Evolutionary conservation across 2,329 filamentous ascomycete genomes (phyloP).

Genomic region (Talaromyces sp.): DNA sequence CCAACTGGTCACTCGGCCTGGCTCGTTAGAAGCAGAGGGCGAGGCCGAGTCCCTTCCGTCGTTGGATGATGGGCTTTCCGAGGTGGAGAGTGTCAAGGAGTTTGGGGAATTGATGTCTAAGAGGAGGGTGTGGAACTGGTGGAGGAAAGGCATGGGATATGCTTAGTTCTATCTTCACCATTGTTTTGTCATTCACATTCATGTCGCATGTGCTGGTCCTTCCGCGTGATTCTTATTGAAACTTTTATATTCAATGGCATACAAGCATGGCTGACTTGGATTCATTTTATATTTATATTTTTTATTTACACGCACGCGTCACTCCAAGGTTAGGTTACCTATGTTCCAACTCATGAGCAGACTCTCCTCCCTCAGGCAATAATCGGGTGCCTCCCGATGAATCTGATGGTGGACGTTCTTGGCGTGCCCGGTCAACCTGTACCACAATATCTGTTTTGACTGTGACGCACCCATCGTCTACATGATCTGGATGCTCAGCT

Average conservation of each 20-base stretch:
- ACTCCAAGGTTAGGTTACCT: too few relatives aligned
- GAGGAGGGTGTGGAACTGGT: slow-evolving; percentile 65
- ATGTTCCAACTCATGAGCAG: background rate
- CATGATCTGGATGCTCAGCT: slow-evolving; percentile 12
- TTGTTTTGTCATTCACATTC: background rate
- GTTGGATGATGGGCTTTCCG: slow-evolving; percentile 49
- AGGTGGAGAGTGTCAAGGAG: slow-evolving; percentile 65
- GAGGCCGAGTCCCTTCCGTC: slow-evolving; percentile 6
- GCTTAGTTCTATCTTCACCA: slow-evolving; percentile 8
- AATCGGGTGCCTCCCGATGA: slow-evolving; percentile 21
- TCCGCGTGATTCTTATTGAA: background rate
- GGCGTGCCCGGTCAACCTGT: slow-evolving; percentile 24
- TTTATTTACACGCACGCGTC: too few relatives aligned
- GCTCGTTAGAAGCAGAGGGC: slow-evolving; percentile 29
- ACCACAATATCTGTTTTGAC: slow-evolving; percentile 37
- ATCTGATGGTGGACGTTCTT: slow-evolving; percentile 9
- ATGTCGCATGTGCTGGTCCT: background rate
- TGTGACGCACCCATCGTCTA: slow-evolving; percentile 25
- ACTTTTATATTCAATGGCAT: background rate
- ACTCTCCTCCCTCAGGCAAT: slow-evolving; percentile 18
- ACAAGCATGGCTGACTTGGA: slow-evolving; percentile 2
- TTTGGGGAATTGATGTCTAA: slow-evolving; percentile 66
- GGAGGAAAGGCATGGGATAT: slow-evolving; percentile 68
- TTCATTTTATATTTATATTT: slow-evolving; percentile 5
- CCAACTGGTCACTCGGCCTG: slow-evolving; percentile 62